phyloP scores from a whole-genome alignment of 192 early-diverging fungal genomes.

The Coemansia sp. region DNA sequence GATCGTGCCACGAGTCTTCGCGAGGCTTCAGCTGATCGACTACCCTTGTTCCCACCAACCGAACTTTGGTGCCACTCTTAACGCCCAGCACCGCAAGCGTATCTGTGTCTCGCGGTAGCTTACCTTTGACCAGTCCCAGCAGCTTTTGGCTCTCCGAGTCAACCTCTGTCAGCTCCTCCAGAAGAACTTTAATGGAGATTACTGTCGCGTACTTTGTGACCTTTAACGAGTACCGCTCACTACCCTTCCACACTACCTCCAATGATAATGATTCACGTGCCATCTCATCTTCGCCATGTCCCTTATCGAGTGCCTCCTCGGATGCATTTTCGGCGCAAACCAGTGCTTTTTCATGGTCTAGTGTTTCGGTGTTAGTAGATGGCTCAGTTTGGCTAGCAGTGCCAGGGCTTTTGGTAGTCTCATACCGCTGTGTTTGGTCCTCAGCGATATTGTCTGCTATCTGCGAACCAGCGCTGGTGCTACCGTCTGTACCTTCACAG shows the following conservation, averaged over 20 bases:
- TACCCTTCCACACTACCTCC: conserved; percentile 34
- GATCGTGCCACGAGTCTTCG: conserved; percentile 2
- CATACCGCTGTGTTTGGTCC: background rate
- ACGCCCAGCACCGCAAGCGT: conserved; percentile 32
- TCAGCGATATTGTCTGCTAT: background rate
- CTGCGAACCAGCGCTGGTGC: background rate
- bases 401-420: background rate
- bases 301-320: background rate
- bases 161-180: conserved; percentile 66
- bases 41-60: conserved; percentile 39
- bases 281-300: conserved; percentile 29
- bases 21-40: conserved; percentile 17
- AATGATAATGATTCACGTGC: conserved; percentile 34
- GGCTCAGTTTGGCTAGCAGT: background rate
- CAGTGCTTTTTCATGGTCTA: background rate
- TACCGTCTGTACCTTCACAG: background rate
- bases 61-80: conserved; percentile 23
- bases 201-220: conserved; percentile 45
- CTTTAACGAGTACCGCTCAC: conserved; percentile 26
- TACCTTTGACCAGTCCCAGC: conserved; percentile 66
- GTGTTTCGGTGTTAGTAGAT: background rate
- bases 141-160: conserved; percentile 66
- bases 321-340: background rate
- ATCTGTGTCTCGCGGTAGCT: conserved; percentile 55
- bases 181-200: conserved; percentile 38